Percentiles rank a stretch among this genome's conserved stretches.
These are phyloP conservation scores for Yarrowia porcina DNA, from an alignment of 805 yeast species.

Conservation along the genomic window DNA sequence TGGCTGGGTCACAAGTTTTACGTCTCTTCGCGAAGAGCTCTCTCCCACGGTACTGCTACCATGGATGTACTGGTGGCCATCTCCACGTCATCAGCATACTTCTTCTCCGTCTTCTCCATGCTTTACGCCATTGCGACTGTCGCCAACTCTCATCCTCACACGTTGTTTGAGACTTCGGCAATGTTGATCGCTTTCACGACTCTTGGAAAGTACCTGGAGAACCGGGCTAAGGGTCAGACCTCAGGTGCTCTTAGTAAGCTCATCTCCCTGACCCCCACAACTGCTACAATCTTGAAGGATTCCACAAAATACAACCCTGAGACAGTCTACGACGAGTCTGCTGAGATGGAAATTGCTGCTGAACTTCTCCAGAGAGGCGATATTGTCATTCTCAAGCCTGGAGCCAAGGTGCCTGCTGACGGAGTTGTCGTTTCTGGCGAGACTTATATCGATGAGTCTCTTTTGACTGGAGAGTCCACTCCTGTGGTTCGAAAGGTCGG, in stretches of 20 bases:
- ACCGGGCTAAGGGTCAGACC: constrained; percentile 89
- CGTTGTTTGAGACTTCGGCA: constrained; percentile 79
- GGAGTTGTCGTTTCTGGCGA: constrained; percentile 75
- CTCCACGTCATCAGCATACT: constrained; percentile 75
- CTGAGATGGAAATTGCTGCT: constrained; percentile 48
- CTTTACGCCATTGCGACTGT: constrained; percentile 38
- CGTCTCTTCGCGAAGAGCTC: constrained; percentile 59
- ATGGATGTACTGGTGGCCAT: constrained; percentile 90
- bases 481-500: constrained; percentile 66
- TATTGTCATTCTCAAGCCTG: constrained; percentile 74
- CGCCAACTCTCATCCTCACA: constrained; percentile 48
- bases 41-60: constrained; percentile 67
- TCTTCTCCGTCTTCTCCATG: constrained; percentile 68
- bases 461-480: constrained; percentile 86
- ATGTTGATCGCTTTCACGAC: constrained; percentile 83
- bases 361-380: constrained; percentile 78
- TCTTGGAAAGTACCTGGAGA: constrained; percentile 87
- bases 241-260: constrained; percentile 81
- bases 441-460: constrained; percentile 83
- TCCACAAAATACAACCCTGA: constrained; percentile 28
- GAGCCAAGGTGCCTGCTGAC: constrained; percentile 88
- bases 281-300: constrained; percentile 52
- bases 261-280: constrained; percentile 74
- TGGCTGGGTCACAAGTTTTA: constrained; percentile 67
- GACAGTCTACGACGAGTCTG: background rate